Percentiles rank a stretch among this genome's conserved stretches.
Conservation (phyloP, 2,329 filamentous ascomycete genomes). For the Fusarium xyrophilum region DNA sequence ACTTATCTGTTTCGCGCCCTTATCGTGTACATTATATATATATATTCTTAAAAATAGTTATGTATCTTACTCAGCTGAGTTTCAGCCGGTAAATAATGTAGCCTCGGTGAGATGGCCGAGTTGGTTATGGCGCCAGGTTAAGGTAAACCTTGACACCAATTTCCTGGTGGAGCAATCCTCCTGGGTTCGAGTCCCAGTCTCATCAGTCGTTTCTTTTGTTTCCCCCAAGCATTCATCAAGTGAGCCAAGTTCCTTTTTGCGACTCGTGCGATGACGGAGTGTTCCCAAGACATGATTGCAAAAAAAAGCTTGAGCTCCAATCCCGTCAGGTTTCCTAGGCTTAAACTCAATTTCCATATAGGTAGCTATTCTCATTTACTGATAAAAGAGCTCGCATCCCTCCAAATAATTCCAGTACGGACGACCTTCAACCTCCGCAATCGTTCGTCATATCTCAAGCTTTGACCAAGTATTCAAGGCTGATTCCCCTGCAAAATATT, state of each 20-base stretch:
- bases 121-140: conserved; percentile 44
- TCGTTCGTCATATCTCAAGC: conserved; percentile 26
- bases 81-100: accelerated
- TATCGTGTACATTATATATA: no score
- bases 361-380: neutral
- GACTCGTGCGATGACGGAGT: conserved; percentile 17
- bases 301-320: neutral
- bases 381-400: neutral
- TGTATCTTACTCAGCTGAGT: no score
- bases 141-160: conserved; percentile 39
- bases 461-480: conserved; percentile 22
- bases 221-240: accelerated
- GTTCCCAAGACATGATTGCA: conserved; percentile 10
- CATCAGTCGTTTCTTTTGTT: conserved; percentile 27
- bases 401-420: neutral
- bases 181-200: conserved; percentile 43
- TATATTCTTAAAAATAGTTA: no score
- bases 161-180: conserved; percentile 43
- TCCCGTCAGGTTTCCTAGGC: neutral
- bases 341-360: conserved; percentile 4
- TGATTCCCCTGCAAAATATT: conserved; percentile 30
- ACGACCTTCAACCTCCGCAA: neutral
- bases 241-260: neutral
- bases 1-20: no score
- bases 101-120: conserved; percentile 41